Conservation (phyloP, 305 asterid genomes). For the Striga hermonthica region DNA sequence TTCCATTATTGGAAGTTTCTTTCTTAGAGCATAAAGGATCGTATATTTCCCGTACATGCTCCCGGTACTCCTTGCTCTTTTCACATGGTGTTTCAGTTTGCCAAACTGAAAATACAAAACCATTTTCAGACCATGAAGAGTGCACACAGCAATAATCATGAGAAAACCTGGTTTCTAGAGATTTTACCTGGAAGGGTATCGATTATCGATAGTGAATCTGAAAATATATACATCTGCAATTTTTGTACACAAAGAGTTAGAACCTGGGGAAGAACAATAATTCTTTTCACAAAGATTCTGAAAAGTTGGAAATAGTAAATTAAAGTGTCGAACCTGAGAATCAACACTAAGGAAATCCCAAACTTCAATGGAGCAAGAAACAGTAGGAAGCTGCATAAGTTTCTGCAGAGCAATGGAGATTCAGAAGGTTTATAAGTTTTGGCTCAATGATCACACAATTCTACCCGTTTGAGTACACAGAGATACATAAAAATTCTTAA, state of each 20-base stretch:
- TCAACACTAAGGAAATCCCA: constrained; percentile 99
- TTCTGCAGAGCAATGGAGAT: constrained; percentile 53
- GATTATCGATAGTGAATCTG: constrained; percentile 80
- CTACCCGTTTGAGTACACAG: constrained; percentile 11
- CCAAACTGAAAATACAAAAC: constrained; percentile 47
- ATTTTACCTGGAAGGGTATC: constrained; percentile 81
- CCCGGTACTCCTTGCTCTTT: constrained; percentile 47
- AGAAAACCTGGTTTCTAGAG: constrained; percentile 28
- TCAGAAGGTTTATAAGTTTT: constrained; percentile 26
- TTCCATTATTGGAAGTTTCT: constrained; percentile 38
- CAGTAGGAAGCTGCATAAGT: constrained; percentile 83
- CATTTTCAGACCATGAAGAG: constrained; percentile 31
- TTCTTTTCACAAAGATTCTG: constrained; percentile 22
- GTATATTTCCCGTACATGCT: constrained; percentile 32
- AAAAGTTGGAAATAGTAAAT: constrained; percentile 22
- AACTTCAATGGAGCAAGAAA: constrained; percentile 88
- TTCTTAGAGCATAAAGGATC: constrained; percentile 44
- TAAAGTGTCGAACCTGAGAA: constrained; percentile 73
- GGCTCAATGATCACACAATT: constrained; percentile 15
- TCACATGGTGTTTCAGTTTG: constrained; percentile 44
- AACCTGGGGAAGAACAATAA: constrained; percentile 28
- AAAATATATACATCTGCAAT: constrained; percentile 84
- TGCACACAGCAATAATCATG: constrained; percentile 11
- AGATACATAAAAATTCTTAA: constrained; percentile 21
- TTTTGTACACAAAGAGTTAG: constrained; percentile 25